These are phyloP conservation scores for Hortiboletus flavorubellus DNA, from an alignment of 768 basidiomycete genomes.

Conservation along the genomic window DNA sequence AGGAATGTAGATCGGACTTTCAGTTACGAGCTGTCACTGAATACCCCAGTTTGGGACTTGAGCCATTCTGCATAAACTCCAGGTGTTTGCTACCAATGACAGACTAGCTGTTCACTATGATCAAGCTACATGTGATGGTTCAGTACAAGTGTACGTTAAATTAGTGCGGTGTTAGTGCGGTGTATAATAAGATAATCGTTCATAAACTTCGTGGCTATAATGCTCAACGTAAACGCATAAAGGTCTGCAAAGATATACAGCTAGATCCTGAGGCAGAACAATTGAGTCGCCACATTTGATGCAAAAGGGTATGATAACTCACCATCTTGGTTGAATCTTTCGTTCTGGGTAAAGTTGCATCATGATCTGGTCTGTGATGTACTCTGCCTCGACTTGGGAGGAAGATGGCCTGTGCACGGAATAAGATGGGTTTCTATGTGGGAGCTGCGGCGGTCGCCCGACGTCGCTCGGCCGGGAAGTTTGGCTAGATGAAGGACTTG, in stretches of 20 bases:
- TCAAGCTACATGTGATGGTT: conserved; percentile 12
- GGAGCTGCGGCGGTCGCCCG: conserved; percentile 14
- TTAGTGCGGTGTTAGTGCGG: conserved; percentile 10
- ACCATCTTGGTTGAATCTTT: conserved; percentile 33
- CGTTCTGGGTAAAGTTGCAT: conserved; percentile 34
- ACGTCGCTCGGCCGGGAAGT: conserved; percentile 19
- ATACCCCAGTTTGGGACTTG: background rate
- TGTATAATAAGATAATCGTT: conserved; percentile 15
- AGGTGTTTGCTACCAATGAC: background rate
- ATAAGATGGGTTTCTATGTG: conserved; percentile 11
- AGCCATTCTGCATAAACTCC: background rate
- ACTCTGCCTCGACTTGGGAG: conserved; percentile 32
- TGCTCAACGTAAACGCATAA: conserved; percentile 8
- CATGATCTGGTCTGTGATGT: conserved; percentile 33
- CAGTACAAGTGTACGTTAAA: conserved; percentile 21
- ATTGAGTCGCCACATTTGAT: background rate
- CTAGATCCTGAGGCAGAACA: conserved; percentile 20
- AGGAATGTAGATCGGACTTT: background rate
- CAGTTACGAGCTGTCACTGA: background rate
- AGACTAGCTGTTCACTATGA: conserved; percentile 17
- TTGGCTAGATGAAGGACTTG: conserved; percentile 3
- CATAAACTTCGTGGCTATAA: conserved; percentile 10
- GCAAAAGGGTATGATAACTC: background rate
- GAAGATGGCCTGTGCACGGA: conserved; percentile 18
- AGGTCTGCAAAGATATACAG: background rate